Percentiles rank a stretch among this genome's conserved stretches.
Conservation (phyloP, 345 rosid species). For the Abelmoschus esculentus region DNA sequence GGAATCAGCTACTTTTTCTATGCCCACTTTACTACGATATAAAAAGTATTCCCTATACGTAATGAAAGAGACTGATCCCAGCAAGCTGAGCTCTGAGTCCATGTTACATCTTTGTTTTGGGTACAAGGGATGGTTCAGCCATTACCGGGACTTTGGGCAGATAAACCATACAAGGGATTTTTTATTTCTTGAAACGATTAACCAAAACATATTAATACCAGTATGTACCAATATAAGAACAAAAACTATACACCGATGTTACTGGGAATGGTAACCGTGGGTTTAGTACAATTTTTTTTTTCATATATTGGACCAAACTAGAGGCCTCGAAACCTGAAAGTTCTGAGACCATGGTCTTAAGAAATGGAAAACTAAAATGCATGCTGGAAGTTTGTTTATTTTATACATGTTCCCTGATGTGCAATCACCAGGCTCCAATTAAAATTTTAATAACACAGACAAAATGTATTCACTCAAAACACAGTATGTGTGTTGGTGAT, state of each 20-base stretch:
- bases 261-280: no score
- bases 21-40: neutral
- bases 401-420: neutral
- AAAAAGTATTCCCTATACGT: neutral
- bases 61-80: neutral
- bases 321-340: no score
- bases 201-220: neutral
- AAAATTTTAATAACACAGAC: neutral
- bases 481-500: constrained; percentile 16
- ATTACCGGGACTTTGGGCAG: no score
- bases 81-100: neutral
- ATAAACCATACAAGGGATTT: no score
- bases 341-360: no score
- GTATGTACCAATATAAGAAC: neutral
- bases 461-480: neutral
- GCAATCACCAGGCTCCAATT: neutral
- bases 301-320: no score
- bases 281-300: no score
- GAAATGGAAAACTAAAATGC: neutral
- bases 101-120: no score
- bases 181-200: no score
- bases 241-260: no score
- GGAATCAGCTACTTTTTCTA: neutral
- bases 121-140: no score
- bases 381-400: neutral